Evolutionary conservation across 2,329 filamentous ascomycete genomes (phyloP), one percentile per base, ranked within the genome.

Genomic region (Pseudocercospora fijiensis): DNA sequence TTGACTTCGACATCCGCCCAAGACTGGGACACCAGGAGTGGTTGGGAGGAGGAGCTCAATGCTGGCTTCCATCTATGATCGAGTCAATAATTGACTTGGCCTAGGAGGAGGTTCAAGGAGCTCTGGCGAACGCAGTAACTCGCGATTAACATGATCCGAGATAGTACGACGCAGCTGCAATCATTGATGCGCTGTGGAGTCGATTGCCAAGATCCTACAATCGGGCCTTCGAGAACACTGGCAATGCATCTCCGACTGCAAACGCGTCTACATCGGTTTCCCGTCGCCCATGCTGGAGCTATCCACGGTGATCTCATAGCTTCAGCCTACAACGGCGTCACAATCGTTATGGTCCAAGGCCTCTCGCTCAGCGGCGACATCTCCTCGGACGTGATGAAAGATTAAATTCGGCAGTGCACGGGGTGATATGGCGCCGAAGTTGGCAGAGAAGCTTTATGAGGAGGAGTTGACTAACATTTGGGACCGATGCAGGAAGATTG

Each of bases 291-390:
- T 16, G 22, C 52, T 5, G 52, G 52, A 27, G 27, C 26, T n/a
- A 33, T 56, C 6, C 57, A 58, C 3, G 57, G 49, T 4, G 27
- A 3, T 3, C 37, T 58, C 16, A 58, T 47, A 20, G 43, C 45
- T 9, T 58, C 57, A 47, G 57, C 57, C 9, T 58, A 58, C 22
- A 47, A 58, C 27, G 57, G 49, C n/a, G 41, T 18, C 18, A 58
- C 57, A 6, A 27, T 58, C 8, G 57, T 47, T 5, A 9, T 58
- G 37, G 24, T 58, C 8, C 33, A 58, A 27, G 45, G 57, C 22
- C 20, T 16, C 8, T 26, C 43, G 1, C 11, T 58, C 8, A 47
- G 33, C 28, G 57, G 37, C 16, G 41, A 8, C 3, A 41, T 58
- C 8, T 47, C 26, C 18, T n/a, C 13, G 18, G 57, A 41, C 20